Percentiles rank a stretch among this genome's conserved stretches.
Conservation (phyloP, 306 rosid species). For the Mucuna pruriens region DNA sequence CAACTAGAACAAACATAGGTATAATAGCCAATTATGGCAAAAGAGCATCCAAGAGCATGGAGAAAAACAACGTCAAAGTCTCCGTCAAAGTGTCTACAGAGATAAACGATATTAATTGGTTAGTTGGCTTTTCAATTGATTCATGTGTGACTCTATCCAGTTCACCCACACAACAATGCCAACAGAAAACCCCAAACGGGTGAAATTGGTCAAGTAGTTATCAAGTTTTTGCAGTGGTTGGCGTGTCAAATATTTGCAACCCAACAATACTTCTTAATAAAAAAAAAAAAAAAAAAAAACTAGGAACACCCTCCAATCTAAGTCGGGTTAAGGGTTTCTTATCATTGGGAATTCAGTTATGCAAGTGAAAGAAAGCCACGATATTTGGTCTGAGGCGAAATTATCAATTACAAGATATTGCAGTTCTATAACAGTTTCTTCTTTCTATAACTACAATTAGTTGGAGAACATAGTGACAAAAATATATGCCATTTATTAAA, state of each 20-base stretch:
- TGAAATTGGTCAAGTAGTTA: not conserved
- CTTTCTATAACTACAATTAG: not conserved
- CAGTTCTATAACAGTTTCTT: not conserved
- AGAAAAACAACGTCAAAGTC: not conserved
- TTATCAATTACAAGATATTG: not conserved
- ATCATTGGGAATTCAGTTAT: not conserved
- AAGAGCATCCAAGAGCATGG: not conserved
- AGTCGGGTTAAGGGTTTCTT: not conserved
- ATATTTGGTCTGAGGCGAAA: not conserved
- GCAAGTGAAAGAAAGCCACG: not conserved
- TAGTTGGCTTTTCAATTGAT: constrained; percentile 26
- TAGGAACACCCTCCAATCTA: not conserved
- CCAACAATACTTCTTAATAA: not conserved
- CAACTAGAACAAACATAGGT: constrained; percentile 9
- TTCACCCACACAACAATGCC: constrained; percentile 4
- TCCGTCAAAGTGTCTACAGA: not conserved
- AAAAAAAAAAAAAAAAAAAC: not conserved
- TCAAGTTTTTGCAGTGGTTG: constrained; percentile 1
- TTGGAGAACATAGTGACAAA: not conserved
- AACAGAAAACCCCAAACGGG: constrained; percentile 19
- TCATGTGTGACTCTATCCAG: not conserved
- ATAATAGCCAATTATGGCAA: not conserved
- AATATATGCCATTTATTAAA: not conserved
- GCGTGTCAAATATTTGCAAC: constrained; percentile 2
- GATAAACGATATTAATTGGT: not conserved